A percentile compares a stretch with the other conserved stretches of the same genome.
These are phyloP conservation scores for Plasmodium inui DNA, from an alignment of 169 alveolate genomes.

Conservation along the genomic window DNA sequence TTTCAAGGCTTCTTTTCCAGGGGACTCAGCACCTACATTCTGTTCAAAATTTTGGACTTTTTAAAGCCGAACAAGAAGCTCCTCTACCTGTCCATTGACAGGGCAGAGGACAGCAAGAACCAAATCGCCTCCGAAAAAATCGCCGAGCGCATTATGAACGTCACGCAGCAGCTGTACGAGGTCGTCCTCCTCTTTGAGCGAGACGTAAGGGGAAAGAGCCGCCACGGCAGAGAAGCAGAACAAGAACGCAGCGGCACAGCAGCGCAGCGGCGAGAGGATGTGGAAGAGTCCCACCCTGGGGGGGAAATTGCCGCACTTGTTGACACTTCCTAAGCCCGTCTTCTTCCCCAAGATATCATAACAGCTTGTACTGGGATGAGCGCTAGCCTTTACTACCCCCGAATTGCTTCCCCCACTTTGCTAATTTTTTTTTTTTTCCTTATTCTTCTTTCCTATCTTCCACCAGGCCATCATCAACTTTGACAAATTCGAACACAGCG, in stretches of 20 bases:
- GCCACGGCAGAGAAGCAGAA: background rate
- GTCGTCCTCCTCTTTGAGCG: slow-evolving; percentile 44
- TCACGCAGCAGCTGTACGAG: background rate
- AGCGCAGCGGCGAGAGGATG: background rate
- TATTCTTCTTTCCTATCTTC: background rate
- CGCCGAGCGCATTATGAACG: slow-evolving; percentile 45
- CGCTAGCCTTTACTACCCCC: background rate
- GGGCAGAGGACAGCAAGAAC: slow-evolving; percentile 21
- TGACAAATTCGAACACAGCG: slow-evolving; percentile 19
- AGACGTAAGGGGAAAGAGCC: slow-evolving; percentile 11
- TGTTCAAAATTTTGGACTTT: slow-evolving; percentile 6
- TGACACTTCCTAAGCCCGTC: too few species aligned
- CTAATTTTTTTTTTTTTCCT: background rate
- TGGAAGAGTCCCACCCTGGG: too few species aligned
- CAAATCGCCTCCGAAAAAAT: slow-evolving; percentile 36
- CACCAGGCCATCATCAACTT: slow-evolving; percentile 38
- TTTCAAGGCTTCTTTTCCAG: slow-evolving; percentile 54
- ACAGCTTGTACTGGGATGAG: background rate
- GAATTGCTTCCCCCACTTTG: background rate
- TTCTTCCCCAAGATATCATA: too few species aligned
- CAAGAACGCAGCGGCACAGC: background rate
- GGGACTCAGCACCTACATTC: slow-evolving; percentile 64
- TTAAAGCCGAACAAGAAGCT: slow-evolving; percentile 34
- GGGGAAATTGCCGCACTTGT: too few species aligned
- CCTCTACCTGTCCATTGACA: slow-evolving; percentile 45